Evolutionary conservation across 2,329 filamentous ascomycete species (phyloP).

Genomic region (Colletotrichum abscissum): DNA sequence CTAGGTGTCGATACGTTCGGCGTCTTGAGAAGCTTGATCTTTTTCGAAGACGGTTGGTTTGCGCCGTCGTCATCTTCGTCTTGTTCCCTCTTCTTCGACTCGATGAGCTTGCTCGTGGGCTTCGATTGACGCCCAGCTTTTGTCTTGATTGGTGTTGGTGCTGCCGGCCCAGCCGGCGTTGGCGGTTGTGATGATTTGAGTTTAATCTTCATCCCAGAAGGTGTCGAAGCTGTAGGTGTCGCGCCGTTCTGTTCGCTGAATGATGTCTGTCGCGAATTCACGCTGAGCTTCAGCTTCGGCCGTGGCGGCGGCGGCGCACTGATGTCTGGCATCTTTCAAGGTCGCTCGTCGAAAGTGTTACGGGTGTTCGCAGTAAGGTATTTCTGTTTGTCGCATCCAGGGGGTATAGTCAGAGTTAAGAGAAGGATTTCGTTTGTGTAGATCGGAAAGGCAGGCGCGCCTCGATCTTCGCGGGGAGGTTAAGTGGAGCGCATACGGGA

Average conservation of each 20-base stretch:
- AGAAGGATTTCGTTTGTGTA: neutral
- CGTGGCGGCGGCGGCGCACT: slow-evolving; percentile 36
- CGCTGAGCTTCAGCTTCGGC: slow-evolving; percentile 41
- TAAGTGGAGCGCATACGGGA: slow-evolving; percentile 8
- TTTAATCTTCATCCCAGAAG: slow-evolving; percentile 50
- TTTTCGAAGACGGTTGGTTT: slow-evolving; percentile 54
- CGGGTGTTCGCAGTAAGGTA: neutral
- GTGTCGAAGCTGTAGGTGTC: slow-evolving; percentile 36
- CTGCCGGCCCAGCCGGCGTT: slow-evolving; percentile 46
- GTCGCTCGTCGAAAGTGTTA: neutral
- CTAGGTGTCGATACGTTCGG: slow-evolving; percentile 44
- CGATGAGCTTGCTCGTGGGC: slow-evolving; percentile 66
- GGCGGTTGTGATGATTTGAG: slow-evolving; percentile 51
- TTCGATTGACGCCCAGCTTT: slow-evolving; percentile 71
- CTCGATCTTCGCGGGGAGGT: neutral
- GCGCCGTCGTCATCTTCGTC: slow-evolving; percentile 64
- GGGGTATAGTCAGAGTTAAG: neutral
- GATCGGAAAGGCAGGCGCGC: neutral
- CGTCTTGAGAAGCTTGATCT: slow-evolving; percentile 62
- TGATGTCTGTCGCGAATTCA: slow-evolving; percentile 34
- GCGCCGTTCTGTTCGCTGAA: slow-evolving; percentile 36
- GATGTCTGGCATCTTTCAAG: slow-evolving; percentile 31
- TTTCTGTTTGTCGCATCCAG: neutral
- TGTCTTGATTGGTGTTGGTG: slow-evolving; percentile 56
- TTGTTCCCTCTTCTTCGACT: slow-evolving; percentile 71